Evolutionary conservation across 2,329 filamentous ascomycete species (phyloP).

Genomic region (Pseudopithomyces chartarum): DNA sequence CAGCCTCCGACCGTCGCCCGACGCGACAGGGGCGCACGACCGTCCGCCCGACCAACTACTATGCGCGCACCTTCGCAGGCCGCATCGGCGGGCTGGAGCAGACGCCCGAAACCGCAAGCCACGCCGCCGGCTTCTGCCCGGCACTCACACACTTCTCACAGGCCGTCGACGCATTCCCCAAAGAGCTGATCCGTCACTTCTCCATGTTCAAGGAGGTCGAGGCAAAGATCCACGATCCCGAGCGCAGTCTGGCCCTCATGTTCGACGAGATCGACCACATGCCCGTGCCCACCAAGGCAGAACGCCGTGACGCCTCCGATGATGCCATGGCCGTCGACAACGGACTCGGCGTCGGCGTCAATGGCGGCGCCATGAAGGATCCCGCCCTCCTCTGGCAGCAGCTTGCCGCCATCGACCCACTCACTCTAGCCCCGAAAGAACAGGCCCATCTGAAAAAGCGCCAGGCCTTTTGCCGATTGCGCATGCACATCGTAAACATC

Average conservation of each 20-base stretch:
- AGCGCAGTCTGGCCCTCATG: constrained; percentile 79
- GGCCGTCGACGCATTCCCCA: constrained; percentile 87
- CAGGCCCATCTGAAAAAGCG: constrained; percentile 67
- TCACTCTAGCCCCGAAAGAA: constrained; percentile 37
- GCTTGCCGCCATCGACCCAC: constrained; percentile 32
- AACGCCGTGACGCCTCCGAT: constrained; percentile 31
- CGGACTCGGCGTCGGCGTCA: constrained; percentile 47
- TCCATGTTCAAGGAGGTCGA: constrained; percentile 97
- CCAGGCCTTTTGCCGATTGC: constrained; percentile 77
- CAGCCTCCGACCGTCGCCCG: constrained; percentile 39
- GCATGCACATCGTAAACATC: constrained; percentile 80
- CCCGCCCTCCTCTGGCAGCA: constrained; percentile 27
- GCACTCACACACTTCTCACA: constrained; percentile 82
- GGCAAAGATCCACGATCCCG: constrained; percentile 89
- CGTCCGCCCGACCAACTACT: constrained; percentile 56
- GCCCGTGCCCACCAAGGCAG: constrained; percentile 48
- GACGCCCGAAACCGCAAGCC: constrained; percentile 43
- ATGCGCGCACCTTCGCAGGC: constrained; percentile 54
- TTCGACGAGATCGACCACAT: constrained; percentile 65
- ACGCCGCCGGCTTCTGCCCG: constrained; percentile 63
- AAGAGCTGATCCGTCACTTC: constrained; percentile 94
- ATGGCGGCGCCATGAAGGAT: constrained; percentile 31
- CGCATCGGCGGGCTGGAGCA: constrained; percentile 44
- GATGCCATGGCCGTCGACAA: constrained; percentile 44
- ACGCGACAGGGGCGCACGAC: constrained; percentile 54